Evolutionary conservation across 2,329 filamentous ascomycete species (phyloP), one percentile per base, ranked within the genome.

Genomic region (Chlorencoelia australis): DNA sequence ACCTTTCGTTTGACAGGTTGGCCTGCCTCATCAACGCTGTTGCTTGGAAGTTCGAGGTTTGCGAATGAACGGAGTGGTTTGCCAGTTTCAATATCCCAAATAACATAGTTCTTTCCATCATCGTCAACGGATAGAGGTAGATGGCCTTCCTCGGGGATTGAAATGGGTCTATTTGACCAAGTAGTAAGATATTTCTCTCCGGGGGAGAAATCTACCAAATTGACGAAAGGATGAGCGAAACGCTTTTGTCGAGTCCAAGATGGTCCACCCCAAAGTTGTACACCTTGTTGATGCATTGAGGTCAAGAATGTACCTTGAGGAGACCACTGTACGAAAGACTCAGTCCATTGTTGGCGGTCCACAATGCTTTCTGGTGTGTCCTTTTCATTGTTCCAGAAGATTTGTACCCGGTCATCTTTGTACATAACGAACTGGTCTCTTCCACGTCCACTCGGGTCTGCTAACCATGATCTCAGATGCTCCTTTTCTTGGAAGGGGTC

Each of bases 321-420:
- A 38, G 91, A 96, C 91, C 91, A 98, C 65, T 94, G 86, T 33
- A 98, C 81, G 58, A 98, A 98, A 24, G 85, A 85, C 64, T 98
- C 91, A 42, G 91, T 98, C 91, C 91, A 98, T 70, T 93, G 84
- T 54, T 82, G 79, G 50, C 91, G 81, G 56, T 96, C 89, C 40
- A 98, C 85, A 24, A 95, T 75, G 46, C 75, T 77, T 62, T 98
- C 91, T 4, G 89, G 87, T 15, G 71, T 63, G 42, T 95, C 88
- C 63, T 82, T 89, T 65, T 94, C 91, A 69, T 93, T 94, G 68
- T 96, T 96, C 89, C 89, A 98, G 71, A 83, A 94, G 5, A 98
- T 82, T 41, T 87, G 88, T 24, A 98, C 91, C 45, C 80, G 82
- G 35, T 98, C 91, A 50, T 80, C 83, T 35, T 85, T 80, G 69